These are phyloP conservation scores for Pythium vanterpoolii DNA, from an alignment of 352 stramenopile species.

Conservation along the genomic window DNA sequence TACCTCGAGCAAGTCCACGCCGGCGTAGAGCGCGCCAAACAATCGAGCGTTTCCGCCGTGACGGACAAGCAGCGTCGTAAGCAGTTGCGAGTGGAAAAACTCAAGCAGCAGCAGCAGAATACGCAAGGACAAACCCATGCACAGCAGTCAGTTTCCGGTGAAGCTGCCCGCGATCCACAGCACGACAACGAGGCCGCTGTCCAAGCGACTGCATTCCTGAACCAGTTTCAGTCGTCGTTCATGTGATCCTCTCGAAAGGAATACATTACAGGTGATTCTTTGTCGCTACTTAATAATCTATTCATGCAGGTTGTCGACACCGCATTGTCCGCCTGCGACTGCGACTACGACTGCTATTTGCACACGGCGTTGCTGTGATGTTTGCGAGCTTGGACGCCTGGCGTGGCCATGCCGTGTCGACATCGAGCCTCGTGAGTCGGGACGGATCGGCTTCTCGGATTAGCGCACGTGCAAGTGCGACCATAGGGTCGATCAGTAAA, in stretches of 20 bases:
- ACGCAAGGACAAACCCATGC: conserved; percentile 9
- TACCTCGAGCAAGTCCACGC: conserved; percentile 70
- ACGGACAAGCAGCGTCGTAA: conserved; percentile 56
- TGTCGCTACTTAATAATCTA: not conserved
- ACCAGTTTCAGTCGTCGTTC: conserved; percentile 36
- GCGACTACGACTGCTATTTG: not conserved
- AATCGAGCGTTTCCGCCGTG: conserved; percentile 7
- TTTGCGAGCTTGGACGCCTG: conserved; percentile 22
- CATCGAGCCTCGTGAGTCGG: conserved; percentile 36
- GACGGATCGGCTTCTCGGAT: conserved; percentile 57
- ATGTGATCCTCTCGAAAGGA: conserved; percentile 9
- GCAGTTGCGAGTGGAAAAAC: conserved; percentile 58
- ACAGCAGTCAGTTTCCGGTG: not conserved
- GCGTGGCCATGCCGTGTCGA: conserved; percentile 17
- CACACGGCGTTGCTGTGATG: not conserved
- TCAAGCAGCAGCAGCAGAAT: conserved; percentile 40
- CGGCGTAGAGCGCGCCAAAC: conserved; percentile 42
- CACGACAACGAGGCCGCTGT: conserved; percentile 33
- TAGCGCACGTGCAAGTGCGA: conserved; percentile 66
- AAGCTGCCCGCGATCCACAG: not conserved
- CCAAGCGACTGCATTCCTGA: conserved; percentile 61
- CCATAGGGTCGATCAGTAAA: conserved; percentile 71
- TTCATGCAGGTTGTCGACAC: conserved; percentile 14
- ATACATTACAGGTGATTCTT: conserved; percentile 1
- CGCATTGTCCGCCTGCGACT: not conserved